phyloP scores from a whole-genome alignment of 441 rosid genomes.

The Bocquillonia castaneifolia region DNA sequence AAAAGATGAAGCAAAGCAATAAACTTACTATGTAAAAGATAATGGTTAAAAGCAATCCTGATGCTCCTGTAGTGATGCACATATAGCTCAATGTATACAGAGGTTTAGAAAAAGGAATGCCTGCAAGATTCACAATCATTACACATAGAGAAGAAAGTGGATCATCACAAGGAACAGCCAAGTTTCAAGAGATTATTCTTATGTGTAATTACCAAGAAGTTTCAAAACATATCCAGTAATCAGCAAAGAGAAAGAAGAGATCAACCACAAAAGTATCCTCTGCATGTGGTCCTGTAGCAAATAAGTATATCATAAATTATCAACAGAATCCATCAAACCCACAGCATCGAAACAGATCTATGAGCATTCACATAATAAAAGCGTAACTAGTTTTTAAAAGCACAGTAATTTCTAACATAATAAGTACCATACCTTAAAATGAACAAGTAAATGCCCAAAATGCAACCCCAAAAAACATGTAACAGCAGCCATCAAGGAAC shows the following conservation, averaged over 20 bases:
- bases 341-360: background rate
- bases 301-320: slow-evolving; percentile 9
- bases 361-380: background rate
- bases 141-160: slow-evolving; percentile 4
- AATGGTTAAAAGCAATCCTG: slow-evolving; percentile 47
- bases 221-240: slow-evolving; percentile 39
- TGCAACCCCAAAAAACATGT: slow-evolving; percentile 57
- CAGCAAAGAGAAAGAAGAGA: slow-evolving; percentile 36
- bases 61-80: slow-evolving; percentile 57
- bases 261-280: slow-evolving; percentile 40
- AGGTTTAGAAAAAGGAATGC: slow-evolving; percentile 55
- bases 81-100: slow-evolving; percentile 56
- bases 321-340: slow-evolving; percentile 2
- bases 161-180: background rate
- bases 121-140: slow-evolving; percentile 28
- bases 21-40: slow-evolving; percentile 48
- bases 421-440: slow-evolving; percentile 38
- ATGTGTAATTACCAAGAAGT: slow-evolving; percentile 36
- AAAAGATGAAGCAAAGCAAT: background rate
- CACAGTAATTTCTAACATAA: slow-evolving; percentile 1
- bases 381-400: background rate
- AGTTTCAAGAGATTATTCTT: background rate
- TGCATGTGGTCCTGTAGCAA: slow-evolving; percentile 38
- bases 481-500: slow-evolving; percentile 53
- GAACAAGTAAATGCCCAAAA: slow-evolving; percentile 51